These are phyloP conservation scores for Naganishia randhawae DNA, from an alignment of 768 basidiomycete genomes.

Conservation along the genomic window DNA sequence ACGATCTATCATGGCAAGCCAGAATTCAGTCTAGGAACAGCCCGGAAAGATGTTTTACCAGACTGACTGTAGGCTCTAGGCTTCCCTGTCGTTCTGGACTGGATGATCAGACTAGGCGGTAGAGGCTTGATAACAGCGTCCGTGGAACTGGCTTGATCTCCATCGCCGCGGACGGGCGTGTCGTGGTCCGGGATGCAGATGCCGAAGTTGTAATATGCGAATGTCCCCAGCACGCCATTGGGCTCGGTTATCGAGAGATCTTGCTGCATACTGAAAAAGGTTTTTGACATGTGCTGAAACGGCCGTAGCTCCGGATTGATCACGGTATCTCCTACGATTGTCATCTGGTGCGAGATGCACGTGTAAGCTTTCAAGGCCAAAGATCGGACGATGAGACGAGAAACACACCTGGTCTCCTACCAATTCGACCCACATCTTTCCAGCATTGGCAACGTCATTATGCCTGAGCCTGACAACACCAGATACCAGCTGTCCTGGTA, in stretches of 20 bases:
- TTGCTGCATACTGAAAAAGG: constrained; percentile 1
- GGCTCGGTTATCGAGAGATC: not conserved
- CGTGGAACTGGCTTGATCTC: not conserved
- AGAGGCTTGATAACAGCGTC: no score
- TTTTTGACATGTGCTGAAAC: constrained; percentile 17
- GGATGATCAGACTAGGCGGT: constrained; percentile 16
- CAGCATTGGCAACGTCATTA: not conserved
- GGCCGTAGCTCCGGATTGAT: constrained; percentile 6
- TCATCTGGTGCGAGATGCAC: not conserved
- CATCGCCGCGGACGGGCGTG: not conserved
- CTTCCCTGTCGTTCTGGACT: not conserved
- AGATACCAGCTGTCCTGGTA: not conserved
- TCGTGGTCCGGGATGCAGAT: not conserved
- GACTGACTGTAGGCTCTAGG: constrained; percentile 10
- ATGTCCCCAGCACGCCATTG: not conserved
- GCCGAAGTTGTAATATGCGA: not conserved
- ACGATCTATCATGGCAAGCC: not conserved
- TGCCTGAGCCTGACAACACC: constrained; percentile 14
- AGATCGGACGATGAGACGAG: no score
- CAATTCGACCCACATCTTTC: not conserved
- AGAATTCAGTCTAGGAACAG: no score
- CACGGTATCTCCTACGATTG: not conserved
- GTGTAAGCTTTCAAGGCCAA: not conserved
- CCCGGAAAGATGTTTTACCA: not conserved
- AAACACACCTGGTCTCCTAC: constrained; percentile 9